These are phyloP conservation scores for Suhomyces sp. DNA, from an alignment of 805 yeast genomes.

Conservation along the genomic window DNA sequence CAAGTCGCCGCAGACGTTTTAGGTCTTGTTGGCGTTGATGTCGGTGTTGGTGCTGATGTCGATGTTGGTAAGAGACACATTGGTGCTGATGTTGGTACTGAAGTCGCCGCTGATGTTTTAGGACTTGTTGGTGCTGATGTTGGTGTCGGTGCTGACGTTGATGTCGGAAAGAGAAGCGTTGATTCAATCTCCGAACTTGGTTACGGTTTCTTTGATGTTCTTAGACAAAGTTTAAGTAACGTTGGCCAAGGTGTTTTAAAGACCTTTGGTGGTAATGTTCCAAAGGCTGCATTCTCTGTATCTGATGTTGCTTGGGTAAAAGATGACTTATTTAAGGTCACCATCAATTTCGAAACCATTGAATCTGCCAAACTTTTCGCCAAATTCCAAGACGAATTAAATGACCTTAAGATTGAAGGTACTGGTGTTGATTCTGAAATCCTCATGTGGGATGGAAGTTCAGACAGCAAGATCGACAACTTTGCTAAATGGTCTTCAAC, in stretches of 20 bases:
- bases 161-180: constrained; percentile 8
- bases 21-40: constrained; percentile 5
- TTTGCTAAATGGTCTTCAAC: constrained; percentile 18
- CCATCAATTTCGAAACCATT: constrained; percentile 17
- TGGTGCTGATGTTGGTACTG: constrained; percentile 10
- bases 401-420: constrained; percentile 10
- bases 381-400: constrained; percentile 12
- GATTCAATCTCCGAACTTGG: constrained; percentile 4
- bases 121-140: constrained; percentile 9
- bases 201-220: constrained; percentile 7
- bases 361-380: constrained; percentile 13
- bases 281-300: constrained; percentile 17
- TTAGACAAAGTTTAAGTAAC: constrained; percentile 5
- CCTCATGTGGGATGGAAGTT: constrained; percentile 9
- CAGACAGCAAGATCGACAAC: constrained; percentile 10
- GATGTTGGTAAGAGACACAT: constrained; percentile 12
- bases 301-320: constrained; percentile 17
- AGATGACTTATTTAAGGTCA: constrained; percentile 19
- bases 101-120: constrained; percentile 9
- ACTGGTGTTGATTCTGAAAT: constrained; percentile 11
- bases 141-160: constrained; percentile 9
- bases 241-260: constrained; percentile 11
- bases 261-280: constrained; percentile 9
- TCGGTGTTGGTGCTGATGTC: constrained; percentile 7
- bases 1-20: constrained; percentile 7